phyloP scores from a whole-genome alignment of 208 protist species.

The Leishmania major region DNA sequence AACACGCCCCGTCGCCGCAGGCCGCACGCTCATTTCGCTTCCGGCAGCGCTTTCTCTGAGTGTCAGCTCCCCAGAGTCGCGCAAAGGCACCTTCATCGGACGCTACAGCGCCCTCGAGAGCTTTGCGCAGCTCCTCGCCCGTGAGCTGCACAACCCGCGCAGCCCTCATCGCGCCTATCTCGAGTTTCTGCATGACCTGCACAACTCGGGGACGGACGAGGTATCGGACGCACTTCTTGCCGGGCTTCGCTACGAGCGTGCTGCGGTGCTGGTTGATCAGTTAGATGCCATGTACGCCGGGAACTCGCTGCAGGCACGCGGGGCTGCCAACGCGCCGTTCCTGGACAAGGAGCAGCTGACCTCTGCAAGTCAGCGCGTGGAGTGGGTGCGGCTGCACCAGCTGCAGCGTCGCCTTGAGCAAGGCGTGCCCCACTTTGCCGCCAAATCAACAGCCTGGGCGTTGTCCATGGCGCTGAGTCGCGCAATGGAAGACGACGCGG shows the following conservation, averaged over 20 bases:
- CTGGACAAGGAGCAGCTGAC: slow-evolving; percentile 47
- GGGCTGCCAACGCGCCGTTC: slow-evolving; percentile 79
- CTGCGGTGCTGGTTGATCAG: slow-evolving; percentile 34
- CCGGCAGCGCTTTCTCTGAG: slow-evolving; percentile 51
- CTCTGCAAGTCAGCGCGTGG: slow-evolving; percentile 51
- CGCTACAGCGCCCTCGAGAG: slow-evolving; percentile 45
- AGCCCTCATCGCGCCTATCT: slow-evolving; percentile 67
- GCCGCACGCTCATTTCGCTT: slow-evolving; percentile 59
- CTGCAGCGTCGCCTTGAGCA: slow-evolving; percentile 76
- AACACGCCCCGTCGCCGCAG: slow-evolving; percentile 44
- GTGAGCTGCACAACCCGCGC: slow-evolving; percentile 69
- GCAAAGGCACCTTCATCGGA: slow-evolving; percentile 25
- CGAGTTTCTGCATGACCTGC: slow-evolving; percentile 86
- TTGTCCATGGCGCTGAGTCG: slow-evolving; percentile 82
- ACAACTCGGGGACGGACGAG: slow-evolving; percentile 70
- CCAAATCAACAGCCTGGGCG: slow-evolving; percentile 74
- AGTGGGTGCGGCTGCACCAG: slow-evolving; percentile 62
- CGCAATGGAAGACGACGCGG: slow-evolving; percentile 52
- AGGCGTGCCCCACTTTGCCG: slow-evolving; percentile 80
- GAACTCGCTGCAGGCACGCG: slow-evolving; percentile 64
- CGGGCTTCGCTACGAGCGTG: slow-evolving; percentile 15
- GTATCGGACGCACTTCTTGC: slow-evolving; percentile 19
- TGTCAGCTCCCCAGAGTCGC: slow-evolving; percentile 11
- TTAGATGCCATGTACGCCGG: slow-evolving; percentile 77
- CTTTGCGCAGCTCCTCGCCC: slow-evolving; percentile 56